Evolutionary conservation across 495 filamentous ascomycete species (phyloP).

Genomic region (Neurospora africana): DNA sequence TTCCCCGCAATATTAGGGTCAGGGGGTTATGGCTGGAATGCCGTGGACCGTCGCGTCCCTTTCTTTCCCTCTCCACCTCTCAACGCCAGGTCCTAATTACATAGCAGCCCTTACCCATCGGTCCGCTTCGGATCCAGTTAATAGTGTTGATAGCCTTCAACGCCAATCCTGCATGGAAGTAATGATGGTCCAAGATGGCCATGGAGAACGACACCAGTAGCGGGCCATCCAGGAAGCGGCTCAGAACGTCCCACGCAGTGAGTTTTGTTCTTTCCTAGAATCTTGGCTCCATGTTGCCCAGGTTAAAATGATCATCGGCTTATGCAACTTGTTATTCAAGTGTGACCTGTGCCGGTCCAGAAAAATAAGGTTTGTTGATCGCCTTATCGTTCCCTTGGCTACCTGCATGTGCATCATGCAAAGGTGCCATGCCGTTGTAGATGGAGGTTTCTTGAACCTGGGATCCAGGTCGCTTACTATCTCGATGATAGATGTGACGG

Average conservation of each 20-base stretch:
- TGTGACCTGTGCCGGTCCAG: slow-evolving; percentile 17
- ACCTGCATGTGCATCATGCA: background rate
- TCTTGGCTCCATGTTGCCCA: background rate
- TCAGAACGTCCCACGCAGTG: slow-evolving; percentile 18
- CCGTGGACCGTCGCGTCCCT: slow-evolving; percentile 2
- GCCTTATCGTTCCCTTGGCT: background rate
- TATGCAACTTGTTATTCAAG: background rate
- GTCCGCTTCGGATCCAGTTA: slow-evolving; percentile 13
- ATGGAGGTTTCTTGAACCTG: background rate
- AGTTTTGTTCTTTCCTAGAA: slow-evolving; percentile 2
- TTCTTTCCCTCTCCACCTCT: slow-evolving; percentile 1
- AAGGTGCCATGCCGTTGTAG: background rate
- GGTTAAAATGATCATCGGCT: background rate
- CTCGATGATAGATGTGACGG: slow-evolving; percentile 22
- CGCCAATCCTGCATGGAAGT: background rate
- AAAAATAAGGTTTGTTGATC: slow-evolving; percentile 14
- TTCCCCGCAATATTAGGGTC: slow-evolving; percentile 5
- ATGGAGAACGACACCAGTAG: slow-evolving; percentile 6
- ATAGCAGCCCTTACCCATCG: background rate
- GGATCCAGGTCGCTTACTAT: background rate
- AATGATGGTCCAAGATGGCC: background rate
- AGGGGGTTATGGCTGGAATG: background rate
- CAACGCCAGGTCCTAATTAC: background rate
- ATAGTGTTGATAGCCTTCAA: background rate
- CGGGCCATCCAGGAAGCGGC: slow-evolving; percentile 15